phyloP scores from a whole-genome alignment of 2,329 filamentous ascomycete species.

The Paraphoma chrysanthemicola region DNA sequence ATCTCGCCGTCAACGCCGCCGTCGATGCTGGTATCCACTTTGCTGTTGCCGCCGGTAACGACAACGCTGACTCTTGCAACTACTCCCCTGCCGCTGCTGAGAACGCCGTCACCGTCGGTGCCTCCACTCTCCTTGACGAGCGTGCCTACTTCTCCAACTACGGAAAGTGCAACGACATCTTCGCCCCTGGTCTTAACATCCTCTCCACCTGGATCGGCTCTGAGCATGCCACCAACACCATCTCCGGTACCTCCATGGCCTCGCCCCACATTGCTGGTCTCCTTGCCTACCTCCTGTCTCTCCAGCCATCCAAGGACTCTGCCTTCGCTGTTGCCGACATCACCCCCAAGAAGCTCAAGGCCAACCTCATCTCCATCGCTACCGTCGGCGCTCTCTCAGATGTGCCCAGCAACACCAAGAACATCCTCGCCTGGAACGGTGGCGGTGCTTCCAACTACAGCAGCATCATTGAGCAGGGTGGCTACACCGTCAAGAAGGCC shows the following conservation, averaged over 20 bases:
- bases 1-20: slow-evolving; percentile 91
- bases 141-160: slow-evolving; percentile 99
- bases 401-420: slow-evolving; percentile 84
- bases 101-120: slow-evolving; percentile 94
- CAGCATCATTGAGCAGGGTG: slow-evolving; percentile 76
- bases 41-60: slow-evolving; percentile 96
- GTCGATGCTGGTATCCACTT: slow-evolving; percentile 94
- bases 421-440: slow-evolving; percentile 98
- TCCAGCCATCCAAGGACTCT: slow-evolving; percentile 88
- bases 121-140: slow-evolving; percentile 89
- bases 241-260: slow-evolving; percentile 99
- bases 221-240: slow-evolving; percentile 96
- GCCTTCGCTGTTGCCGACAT: slow-evolving; percentile 89
- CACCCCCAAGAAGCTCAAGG: slow-evolving; percentile 93
- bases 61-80: slow-evolving; percentile 98
- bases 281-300: slow-evolving; percentile 95
- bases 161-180: slow-evolving; percentile 99
- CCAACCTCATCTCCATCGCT: slow-evolving; percentile 80
- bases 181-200: slow-evolving; percentile 95
- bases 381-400: slow-evolving; percentile 80
- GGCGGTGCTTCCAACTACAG: slow-evolving; percentile 92
- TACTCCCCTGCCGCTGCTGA: slow-evolving; percentile 95
- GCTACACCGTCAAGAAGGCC: slow-evolving; percentile 64
- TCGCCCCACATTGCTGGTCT: slow-evolving; percentile 97
- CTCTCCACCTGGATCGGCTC: slow-evolving; percentile 98